Base-by-base conservation (phyloP, 495 filamentous ascomycete species). In the Penicillium parvum region DNA sequence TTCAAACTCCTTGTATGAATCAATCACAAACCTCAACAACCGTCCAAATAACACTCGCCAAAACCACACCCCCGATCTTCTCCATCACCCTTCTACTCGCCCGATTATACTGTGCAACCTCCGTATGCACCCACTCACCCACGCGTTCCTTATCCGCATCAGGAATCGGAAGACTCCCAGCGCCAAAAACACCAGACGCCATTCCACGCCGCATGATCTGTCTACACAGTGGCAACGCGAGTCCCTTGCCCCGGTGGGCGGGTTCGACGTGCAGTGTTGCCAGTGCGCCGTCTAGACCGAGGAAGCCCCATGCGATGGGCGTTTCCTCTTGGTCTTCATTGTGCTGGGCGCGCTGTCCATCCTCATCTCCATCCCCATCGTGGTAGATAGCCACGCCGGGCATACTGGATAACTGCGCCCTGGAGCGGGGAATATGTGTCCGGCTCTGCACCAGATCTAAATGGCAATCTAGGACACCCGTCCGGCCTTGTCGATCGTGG, bases 81-180 rank as follows among this genome's bases (percentile, higher is more conserved):
- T 65, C 67, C 67, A 77, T 76, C 2, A 79, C 73, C 23, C 69
- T 65, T 29, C 64, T 54, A 62, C 76, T 76, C 10, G 58, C 71
- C 32, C 30, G 21, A 60, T 79, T 78, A 28, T 50, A 57, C 40
- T 43, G 54, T 10, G 63, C 57, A 21, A 77, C 70, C 50, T 78
- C 72, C 10, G 68, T 57, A 64, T 75, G 70, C 25, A 60, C 63
- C 69, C 65, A 74, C 11, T 42, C 43, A 3, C 37, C 50, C 7
- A 52, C 26, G 1, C 10, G 35, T 3, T 42, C 28, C 19, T 10
- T 27, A 23, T 33, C 11, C 38, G 41, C 22, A 14, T 14, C n/a
- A 44, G 53, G 17, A 29, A 48, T 18, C 1, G 29, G 25, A 21
- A 40, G 8, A 25, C 33, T 36, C 4, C 25, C 37, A 14, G 45